These are phyloP conservation scores for Mitragyna speciosa DNA, from an alignment of 257 asterid genomes.

Conservation along the genomic window DNA sequence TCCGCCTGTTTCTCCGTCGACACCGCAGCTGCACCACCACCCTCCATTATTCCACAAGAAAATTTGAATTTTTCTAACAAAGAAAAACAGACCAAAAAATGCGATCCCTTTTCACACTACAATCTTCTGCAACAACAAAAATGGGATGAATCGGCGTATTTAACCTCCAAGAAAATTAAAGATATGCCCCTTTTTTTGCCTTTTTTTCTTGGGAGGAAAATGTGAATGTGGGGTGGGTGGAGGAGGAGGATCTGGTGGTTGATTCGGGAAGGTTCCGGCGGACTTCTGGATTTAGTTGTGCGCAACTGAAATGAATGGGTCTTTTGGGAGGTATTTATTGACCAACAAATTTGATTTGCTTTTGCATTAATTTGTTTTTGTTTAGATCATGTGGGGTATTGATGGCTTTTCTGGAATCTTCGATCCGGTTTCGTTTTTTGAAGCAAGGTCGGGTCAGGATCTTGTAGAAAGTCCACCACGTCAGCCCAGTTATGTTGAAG, in stretches of 20 bases:
- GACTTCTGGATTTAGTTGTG: background rate
- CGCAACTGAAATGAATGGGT: background rate
- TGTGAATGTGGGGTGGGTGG: background rate
- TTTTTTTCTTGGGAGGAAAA: background rate
- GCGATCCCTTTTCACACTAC: background rate
- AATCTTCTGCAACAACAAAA: background rate
- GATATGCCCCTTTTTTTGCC: background rate
- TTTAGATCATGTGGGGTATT: background rate
- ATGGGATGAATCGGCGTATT: background rate
- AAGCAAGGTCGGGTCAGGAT: background rate
- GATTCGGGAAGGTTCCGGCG: slow-evolving; percentile 14
- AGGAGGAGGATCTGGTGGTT: slow-evolving; percentile 10
- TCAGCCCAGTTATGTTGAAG: no score
- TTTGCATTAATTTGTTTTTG: background rate
- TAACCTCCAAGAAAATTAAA: background rate
- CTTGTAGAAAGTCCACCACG: background rate
- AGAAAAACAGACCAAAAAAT: background rate
- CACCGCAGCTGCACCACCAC: no score
- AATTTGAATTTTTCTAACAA: background rate
- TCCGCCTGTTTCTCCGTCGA: no score
- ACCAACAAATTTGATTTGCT: background rate
- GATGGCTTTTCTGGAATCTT: background rate
- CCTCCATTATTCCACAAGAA: background rate
- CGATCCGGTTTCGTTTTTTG: background rate
- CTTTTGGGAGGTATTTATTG: background rate